Percentiles rank a stretch among this genome's conserved stretches.
phyloP scores from a whole-genome alignment of 768 basidiomycete genomes.

The Naganishia vishniacii region DNA sequence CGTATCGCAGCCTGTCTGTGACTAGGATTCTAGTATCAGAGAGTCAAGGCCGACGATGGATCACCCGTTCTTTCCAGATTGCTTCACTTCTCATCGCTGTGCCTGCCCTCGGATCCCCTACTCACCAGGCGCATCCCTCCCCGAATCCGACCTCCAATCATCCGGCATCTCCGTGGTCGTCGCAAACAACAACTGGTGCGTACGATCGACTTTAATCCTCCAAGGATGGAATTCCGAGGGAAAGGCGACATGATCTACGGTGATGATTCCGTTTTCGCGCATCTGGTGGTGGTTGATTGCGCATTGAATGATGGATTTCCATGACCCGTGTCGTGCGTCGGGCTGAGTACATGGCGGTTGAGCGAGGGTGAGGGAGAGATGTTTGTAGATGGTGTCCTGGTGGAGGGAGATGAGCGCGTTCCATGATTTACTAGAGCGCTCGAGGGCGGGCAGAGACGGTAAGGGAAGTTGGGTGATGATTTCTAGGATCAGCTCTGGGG shows the following conservation, averaged over 20 bases:
- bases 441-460: not conserved
- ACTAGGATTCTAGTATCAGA: too few relatives aligned
- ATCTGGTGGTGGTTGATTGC: not conserved
- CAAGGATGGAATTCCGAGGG: not conserved
- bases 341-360: not conserved
- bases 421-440: not conserved
- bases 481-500: constrained; percentile 9
- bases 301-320: not conserved
- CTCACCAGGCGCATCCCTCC: too few relatives aligned
- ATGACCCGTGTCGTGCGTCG: not conserved
- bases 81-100: too few relatives aligned
- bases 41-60: too few relatives aligned
- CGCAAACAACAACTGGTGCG: constrained; percentile 11
- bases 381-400: not conserved
- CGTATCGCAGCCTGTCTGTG: too few relatives aligned
- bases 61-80: too few relatives aligned
- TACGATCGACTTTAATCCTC: constrained; percentile 19
- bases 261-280: not conserved
- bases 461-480: not conserved
- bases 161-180: not conserved
- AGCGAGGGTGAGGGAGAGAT: not conserved
- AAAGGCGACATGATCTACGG: not conserved
- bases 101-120: too few relatives aligned
- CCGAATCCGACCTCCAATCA: too few relatives aligned
- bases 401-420: not conserved